Evolutionary conservation across 208 protist species (phyloP).

Genomic region (Leishmania gerbilli): DNA sequence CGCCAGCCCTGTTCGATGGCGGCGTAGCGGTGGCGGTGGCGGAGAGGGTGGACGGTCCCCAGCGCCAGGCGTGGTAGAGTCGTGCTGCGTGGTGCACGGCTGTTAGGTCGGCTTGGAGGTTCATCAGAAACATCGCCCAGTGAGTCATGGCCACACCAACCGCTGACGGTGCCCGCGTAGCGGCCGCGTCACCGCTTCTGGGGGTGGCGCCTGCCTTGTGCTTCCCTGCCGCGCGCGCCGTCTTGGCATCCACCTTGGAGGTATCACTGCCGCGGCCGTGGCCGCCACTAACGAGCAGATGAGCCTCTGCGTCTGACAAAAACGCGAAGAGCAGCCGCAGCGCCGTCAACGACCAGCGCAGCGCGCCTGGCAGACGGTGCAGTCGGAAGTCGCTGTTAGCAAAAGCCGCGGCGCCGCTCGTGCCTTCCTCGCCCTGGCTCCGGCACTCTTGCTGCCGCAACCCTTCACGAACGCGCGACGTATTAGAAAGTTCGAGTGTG

Average conservation of each 20-base stretch:
- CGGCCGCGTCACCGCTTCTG: neutral
- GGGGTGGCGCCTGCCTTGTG: neutral
- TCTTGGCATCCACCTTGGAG: neutral
- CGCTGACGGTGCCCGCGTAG: conserved; percentile 18
- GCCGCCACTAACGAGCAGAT: neutral
- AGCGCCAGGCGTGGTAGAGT: conserved; percentile 34
- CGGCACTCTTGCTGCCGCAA: conserved; percentile 2
- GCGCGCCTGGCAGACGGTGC: conserved; percentile 28
- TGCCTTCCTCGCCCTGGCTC: neutral
- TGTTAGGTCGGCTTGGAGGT: conserved; percentile 18
- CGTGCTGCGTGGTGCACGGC: conserved; percentile 30
- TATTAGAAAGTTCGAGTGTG: conserved; percentile 20
- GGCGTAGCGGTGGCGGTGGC: neutral
- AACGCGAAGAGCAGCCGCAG: conserved; percentile 28
- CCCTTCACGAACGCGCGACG: conserved; percentile 21
- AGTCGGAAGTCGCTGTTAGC: conserved; percentile 16
- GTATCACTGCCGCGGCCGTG: neutral
- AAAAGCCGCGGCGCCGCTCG: conserved; percentile 2
- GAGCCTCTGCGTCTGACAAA: conserved; percentile 15
- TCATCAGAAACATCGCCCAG: conserved; percentile 28
- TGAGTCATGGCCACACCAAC: conserved; percentile 37
- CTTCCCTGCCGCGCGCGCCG: neutral
- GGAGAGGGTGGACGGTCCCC: neutral
- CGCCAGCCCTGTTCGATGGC: neutral
- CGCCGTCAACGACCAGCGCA: conserved; percentile 24